Conservation (phyloP, 257 asterid species). For the Solanum ossicruentum region DNA sequence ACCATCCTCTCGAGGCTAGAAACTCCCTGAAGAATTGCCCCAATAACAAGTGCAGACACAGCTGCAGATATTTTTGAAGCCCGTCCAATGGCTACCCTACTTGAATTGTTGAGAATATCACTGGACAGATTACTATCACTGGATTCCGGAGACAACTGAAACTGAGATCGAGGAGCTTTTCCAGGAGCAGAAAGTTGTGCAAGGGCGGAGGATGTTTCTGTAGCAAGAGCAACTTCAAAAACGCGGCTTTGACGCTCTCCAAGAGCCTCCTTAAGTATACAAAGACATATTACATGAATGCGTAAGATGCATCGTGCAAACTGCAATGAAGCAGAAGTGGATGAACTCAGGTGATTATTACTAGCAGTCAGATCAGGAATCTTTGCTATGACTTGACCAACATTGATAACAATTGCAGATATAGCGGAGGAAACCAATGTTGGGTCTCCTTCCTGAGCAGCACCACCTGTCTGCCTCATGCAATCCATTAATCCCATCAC, state of each 20-base stretch:
- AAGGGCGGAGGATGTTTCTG: slow-evolving; percentile 79
- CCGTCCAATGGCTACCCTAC: slow-evolving; percentile 39
- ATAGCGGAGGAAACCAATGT: slow-evolving; percentile 86
- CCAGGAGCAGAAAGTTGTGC: slow-evolving; percentile 58
- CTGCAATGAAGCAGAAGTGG: slow-evolving; percentile 44
- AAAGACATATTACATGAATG: slow-evolving; percentile 65
- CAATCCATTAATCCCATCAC: slow-evolving; percentile 86
- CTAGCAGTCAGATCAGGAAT: slow-evolving; percentile 56
- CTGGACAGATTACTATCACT: slow-evolving; percentile 45
- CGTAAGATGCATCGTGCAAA: slow-evolving; percentile 71
- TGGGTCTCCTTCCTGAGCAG: slow-evolving; percentile 99
- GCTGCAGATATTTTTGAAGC: slow-evolving; percentile 57
- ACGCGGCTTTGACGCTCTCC: slow-evolving; percentile 99
- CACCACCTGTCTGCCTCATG: slow-evolving; percentile 99
- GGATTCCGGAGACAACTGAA: slow-evolving; percentile 62
- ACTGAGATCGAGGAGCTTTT: slow-evolving; percentile 65
- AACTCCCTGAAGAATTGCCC: slow-evolving; percentile 87
- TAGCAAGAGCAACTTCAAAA: slow-evolving; percentile 93
- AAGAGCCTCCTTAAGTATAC: slow-evolving; percentile 86
- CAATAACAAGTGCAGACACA: slow-evolving; percentile 74
- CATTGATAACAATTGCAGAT: slow-evolving; percentile 70
- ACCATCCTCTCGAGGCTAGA: slow-evolving; percentile 92
- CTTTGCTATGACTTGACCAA: slow-evolving; percentile 63
- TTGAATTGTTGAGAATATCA: slow-evolving; percentile 37
- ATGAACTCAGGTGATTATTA: slow-evolving; percentile 36